Evolutionary conservation across 768 basidiomycete genomes (phyloP), one percentile per base, ranked within the genome.

Genomic region (Termitomyces sp.): DNA sequence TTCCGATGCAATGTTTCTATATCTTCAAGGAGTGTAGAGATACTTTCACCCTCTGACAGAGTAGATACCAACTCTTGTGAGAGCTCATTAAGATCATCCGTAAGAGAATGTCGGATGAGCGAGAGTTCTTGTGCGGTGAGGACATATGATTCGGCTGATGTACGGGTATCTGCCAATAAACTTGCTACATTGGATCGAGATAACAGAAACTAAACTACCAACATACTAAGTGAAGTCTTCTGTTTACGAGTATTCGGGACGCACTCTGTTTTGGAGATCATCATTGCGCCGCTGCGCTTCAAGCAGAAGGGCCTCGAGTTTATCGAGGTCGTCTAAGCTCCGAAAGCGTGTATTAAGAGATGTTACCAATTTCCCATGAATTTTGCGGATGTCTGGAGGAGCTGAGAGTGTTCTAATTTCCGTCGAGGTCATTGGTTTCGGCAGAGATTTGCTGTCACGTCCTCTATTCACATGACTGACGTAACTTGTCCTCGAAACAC

Each of bases 1-100:
- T 82, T 84, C 47, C 85, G 77, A 65, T 95, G 92, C 61, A 95
- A 71, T 0, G 78, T 81, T 67, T 96, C 91, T 58, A 98, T 76
- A 46, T 91, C 88, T 69, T 94, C 89, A 10, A 96, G 75, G 5
- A 98, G 72, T 0, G 87, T 92, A 3, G 86, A 75, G 44, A 71
- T 63, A n/a, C 68, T 72, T 10, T 79, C 76, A 45, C 74, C 77
- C 14, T 76, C 79, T 11, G 76, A 74, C 30, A 82, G 62, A 2
- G 81, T 75, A 1, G 87, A 87, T 49, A 84, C 75, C 43, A 96
- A 75, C 52, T 87, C 83, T 52, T 77, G 72, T 5, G 83, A 82
- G 30, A 96, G 72, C 58, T 81, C 81, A 13, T 84, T 74, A 11
- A 95, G 76, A 68, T 94, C 88, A 66, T 96, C 93, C 16, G 84